Percentiles rank a stretch among this genome's conserved stretches.
phyloP scores from a whole-genome alignment of 1,284 basidiomycete species.

The Amylostereum chailletii region DNA sequence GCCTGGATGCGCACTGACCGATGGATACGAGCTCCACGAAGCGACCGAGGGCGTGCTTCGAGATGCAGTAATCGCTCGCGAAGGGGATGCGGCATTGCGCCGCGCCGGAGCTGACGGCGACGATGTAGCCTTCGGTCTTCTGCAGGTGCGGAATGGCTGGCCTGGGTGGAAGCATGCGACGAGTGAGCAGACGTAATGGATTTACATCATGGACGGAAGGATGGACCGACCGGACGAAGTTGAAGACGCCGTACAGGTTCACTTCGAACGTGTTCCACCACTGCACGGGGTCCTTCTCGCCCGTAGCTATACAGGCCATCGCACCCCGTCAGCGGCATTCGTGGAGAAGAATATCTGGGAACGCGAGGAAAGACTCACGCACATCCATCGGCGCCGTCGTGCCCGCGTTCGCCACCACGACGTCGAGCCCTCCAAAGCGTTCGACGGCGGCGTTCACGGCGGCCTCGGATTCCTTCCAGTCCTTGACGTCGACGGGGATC shows the following conservation, averaged over 20 bases:
- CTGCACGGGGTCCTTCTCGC: neutral
- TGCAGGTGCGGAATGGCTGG: neutral
- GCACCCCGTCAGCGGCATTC: no score
- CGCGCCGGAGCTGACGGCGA: conserved; percentile 5
- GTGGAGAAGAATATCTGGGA: no score
- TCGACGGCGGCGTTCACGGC: neutral
- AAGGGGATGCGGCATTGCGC: neutral
- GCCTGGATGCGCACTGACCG: neutral
- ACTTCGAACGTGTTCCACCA: neutral
- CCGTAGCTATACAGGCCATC: neutral
- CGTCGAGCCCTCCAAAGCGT: neutral
- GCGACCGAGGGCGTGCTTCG: neutral
- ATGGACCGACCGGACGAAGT: neutral
- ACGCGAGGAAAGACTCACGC: neutral
- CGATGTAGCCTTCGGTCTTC: neutral
- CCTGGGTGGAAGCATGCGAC: neutral
- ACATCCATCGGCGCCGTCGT: neutral
- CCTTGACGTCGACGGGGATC: neutral
- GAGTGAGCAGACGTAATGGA: no score
- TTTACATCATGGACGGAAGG: no score
- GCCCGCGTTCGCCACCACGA: neutral
- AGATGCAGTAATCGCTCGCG: neutral
- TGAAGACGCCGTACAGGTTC: neutral
- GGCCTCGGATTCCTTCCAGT: neutral
- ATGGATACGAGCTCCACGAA: neutral